Percentiles rank a stretch among this genome's conserved stretches.
Evolutionary conservation across 208 protist species (phyloP).

Genomic region (Trypanosoma scelopori): DNA sequence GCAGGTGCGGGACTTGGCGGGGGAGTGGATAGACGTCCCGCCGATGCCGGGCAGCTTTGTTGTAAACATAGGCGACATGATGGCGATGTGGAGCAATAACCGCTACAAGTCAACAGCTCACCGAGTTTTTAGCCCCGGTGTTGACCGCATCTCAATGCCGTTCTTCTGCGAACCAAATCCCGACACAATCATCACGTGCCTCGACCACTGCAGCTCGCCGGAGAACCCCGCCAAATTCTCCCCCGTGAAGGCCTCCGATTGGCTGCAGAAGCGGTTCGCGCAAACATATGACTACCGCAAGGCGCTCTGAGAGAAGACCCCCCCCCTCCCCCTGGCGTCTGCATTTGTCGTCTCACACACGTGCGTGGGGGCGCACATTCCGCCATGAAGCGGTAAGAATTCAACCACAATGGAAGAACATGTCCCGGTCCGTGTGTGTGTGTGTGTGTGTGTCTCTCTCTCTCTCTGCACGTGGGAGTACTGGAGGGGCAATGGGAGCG

Average conservation of each 20-base stretch:
- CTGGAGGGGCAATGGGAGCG: too few relatives aligned
- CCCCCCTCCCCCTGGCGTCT: neutral
- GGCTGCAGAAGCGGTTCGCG: slow-evolving; percentile 70
- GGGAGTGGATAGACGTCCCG: slow-evolving; percentile 67
- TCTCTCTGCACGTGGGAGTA: too few relatives aligned
- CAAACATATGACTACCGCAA: slow-evolving; percentile 66
- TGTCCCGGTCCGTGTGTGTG: too few relatives aligned
- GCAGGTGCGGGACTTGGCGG: slow-evolving; percentile 54
- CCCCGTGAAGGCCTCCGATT: slow-evolving; percentile 49
- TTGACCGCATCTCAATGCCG: slow-evolving; percentile 78
- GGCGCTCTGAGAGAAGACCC: neutral
- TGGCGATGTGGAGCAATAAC: slow-evolving; percentile 80
- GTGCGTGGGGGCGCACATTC: too few relatives aligned
- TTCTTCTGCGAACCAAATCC: slow-evolving; percentile 86
- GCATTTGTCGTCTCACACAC: slow-evolving; percentile 4
- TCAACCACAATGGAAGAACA: too few relatives aligned
- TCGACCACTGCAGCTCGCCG: slow-evolving; percentile 61
- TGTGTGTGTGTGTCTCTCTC: too few relatives aligned
- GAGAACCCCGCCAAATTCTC: slow-evolving; percentile 64
- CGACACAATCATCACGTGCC: slow-evolving; percentile 55
- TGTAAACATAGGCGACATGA: slow-evolving; percentile 90
- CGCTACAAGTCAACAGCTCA: slow-evolving; percentile 74
- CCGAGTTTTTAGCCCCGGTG: slow-evolving; percentile 65
- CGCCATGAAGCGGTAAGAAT: too few relatives aligned
- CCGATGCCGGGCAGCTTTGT: slow-evolving; percentile 64